Conservation (phyloP, 805 yeast genomes). For the Crinitomyces ghanaensis region DNA sequence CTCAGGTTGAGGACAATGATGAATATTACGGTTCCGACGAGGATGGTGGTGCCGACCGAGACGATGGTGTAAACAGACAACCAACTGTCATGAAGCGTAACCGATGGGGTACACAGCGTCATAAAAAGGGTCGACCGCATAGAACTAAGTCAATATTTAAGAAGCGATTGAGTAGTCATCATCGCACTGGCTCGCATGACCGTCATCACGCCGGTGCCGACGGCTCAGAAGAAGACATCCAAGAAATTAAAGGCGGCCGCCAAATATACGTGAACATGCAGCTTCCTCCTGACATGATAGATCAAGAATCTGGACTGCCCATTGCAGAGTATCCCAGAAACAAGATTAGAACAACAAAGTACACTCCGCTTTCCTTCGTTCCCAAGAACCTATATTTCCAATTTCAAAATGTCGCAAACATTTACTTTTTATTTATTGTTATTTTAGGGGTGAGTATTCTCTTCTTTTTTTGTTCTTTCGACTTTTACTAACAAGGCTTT, state of each 20-base stretch:
- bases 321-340: constrained; percentile 61
- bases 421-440: constrained; percentile 71
- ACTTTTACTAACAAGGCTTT: constrained; percentile 28
- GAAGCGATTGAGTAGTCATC: background rate
- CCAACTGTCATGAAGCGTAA: constrained; percentile 56
- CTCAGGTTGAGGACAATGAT: background rate
- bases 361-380: constrained; percentile 79
- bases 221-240: constrained; percentile 6
- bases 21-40: constrained; percentile 6
- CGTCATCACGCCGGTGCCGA: constrained; percentile 4
- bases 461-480: background rate
- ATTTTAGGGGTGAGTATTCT: constrained; percentile 45
- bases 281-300: constrained; percentile 35
- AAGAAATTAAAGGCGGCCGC: constrained; percentile 19
- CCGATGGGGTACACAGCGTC: constrained; percentile 87
- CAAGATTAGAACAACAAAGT: constrained; percentile 92
- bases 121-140: constrained; percentile 53
- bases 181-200: background rate
- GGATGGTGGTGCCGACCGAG: constrained; percentile 4
- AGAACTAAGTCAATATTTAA: constrained; percentile 18
- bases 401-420: constrained; percentile 81
- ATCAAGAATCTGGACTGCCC: constrained; percentile 51
- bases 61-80: constrained; percentile 22
- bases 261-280: constrained; percentile 39
- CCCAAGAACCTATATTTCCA: constrained; percentile 79